These are phyloP conservation scores for Gynochthodes officinalis DNA, from an alignment of 257 asterid genomes.

Conservation along the genomic window DNA sequence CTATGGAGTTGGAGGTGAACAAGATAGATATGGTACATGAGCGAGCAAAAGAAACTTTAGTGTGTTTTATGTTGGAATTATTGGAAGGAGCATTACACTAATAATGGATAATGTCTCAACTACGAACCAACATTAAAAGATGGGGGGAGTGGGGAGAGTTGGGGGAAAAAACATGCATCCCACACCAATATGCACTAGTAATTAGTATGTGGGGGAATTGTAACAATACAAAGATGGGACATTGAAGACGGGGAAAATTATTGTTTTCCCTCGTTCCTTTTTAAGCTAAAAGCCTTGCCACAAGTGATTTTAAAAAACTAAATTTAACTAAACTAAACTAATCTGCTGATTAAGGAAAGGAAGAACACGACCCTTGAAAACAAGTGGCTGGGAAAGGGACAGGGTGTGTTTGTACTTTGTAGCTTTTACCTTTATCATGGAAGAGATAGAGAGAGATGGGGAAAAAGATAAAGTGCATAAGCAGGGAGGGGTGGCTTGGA, in stretches of 20 bases:
- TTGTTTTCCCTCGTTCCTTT: constrained; percentile 31
- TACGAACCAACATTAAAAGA: constrained; percentile 6
- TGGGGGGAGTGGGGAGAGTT: too few species aligned
- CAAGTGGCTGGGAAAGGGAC: constrained; percentile 63
- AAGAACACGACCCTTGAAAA: constrained; percentile 26
- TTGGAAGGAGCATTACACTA: constrained; percentile 19
- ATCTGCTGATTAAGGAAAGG: constrained; percentile 23
- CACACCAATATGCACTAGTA: too few species aligned
- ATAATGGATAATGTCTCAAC: neutral
- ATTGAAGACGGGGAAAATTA: neutral
- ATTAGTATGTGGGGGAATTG: neutral
- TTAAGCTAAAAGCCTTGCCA: constrained; percentile 36
- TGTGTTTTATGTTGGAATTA: constrained; percentile 27
- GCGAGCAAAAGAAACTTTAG: constrained; percentile 17
- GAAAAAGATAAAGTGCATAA: constrained; percentile 19
- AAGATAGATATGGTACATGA: constrained; percentile 13
- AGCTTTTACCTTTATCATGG: constrained; percentile 27
- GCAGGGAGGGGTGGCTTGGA: neutral
- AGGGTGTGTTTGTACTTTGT: constrained; percentile 42
- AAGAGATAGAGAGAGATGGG: constrained; percentile 9
- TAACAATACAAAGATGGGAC: neutral
- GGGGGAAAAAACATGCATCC: too few species aligned
- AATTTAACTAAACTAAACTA: neutral
- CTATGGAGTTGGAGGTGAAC: constrained; percentile 17
- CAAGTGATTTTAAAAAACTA: constrained; percentile 30